Evolutionary conservation across 345 rosid genomes (phyloP), one percentile per base, ranked within the genome.

Genomic region (Pugionium dolabratum): DNA sequence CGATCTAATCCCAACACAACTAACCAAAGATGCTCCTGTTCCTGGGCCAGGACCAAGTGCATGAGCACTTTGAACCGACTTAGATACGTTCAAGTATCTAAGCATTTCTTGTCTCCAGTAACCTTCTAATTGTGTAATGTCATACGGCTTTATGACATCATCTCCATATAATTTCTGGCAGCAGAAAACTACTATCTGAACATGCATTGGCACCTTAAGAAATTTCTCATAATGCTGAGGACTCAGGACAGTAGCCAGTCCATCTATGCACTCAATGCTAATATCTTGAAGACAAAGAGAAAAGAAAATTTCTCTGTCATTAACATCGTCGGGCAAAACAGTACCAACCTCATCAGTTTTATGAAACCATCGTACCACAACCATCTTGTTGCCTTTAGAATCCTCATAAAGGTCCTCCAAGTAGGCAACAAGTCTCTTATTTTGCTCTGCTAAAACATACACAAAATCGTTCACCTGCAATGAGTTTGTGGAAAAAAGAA

Each of bases 251-350:
- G 85, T 81, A 64, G 93, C 96, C 84, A 83, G 66, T 59, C 89
- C 96, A 88, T 91, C 91, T 61, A 91, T 79, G 84, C 96, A 88
- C 70, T 91, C 94, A 36, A 91, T 73, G 75, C 73, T 82, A 78
- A 91, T 84, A 85, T 91, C 93, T 88, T 91, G 97, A 71, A 71
- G 89, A 84, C 84, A 82, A 70, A 73, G 85, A 81, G 97, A 86
- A 79, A 79, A 86, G 83, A 81, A 85, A 80, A 91, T 80, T 89
- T 91, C 97, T 76, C 86, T 78, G 79, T 82, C 89, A 79, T 69
- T 82, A 76, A 50, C 78, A 73, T 74, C 83, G 74, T 67, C 73
- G 67, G 94, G 73, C 66, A 79, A 80, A 79, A 58, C 75, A 79
- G 64, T 59, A 82, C 83, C 96, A 83, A 90, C 88, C 85, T 90